Conservation (phyloP, 2,329 filamentous ascomycete species). For the Alternaria sp. region DNA sequence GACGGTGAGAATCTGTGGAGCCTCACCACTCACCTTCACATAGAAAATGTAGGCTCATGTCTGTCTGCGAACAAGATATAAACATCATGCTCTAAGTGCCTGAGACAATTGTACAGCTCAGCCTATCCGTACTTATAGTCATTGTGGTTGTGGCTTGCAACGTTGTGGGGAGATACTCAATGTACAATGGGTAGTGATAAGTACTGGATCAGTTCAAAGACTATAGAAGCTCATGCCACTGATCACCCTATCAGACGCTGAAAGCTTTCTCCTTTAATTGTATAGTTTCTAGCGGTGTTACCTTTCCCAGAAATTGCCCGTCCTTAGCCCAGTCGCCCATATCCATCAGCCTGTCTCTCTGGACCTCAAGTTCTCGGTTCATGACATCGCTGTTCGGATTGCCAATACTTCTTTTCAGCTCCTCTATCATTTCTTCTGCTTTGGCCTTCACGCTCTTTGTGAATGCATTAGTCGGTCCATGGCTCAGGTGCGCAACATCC, state of each 20-base stretch:
- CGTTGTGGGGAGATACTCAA: not conserved
- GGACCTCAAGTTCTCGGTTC: constrained; percentile 36
- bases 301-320: not conserved
- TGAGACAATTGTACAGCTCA: not conserved
- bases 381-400: constrained; percentile 31
- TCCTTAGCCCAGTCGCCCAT: constrained; percentile 40
- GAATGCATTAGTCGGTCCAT: constrained; percentile 55
- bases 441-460: constrained; percentile 50
- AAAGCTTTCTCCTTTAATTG: constrained; percentile 11
- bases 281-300: not conserved
- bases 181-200: not conserved
- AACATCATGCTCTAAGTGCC: not conserved
- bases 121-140: not conserved
- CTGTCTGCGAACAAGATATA: not conserved
- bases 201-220: not conserved
- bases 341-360: constrained; percentile 37
- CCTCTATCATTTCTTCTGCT: constrained; percentile 44
- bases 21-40: constrained; percentile 14
- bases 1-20: constrained; percentile 10
- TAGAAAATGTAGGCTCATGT: not conserved
- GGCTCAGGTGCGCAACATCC: constrained; percentile 52
- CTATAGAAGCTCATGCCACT: not conserved
- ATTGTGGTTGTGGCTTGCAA: not conserved
- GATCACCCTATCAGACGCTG: not conserved
- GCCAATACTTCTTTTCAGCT: constrained; percentile 30